phyloP scores from a whole-genome alignment of 1,284 basidiomycete genomes.

The Cystodermella granulosa region DNA sequence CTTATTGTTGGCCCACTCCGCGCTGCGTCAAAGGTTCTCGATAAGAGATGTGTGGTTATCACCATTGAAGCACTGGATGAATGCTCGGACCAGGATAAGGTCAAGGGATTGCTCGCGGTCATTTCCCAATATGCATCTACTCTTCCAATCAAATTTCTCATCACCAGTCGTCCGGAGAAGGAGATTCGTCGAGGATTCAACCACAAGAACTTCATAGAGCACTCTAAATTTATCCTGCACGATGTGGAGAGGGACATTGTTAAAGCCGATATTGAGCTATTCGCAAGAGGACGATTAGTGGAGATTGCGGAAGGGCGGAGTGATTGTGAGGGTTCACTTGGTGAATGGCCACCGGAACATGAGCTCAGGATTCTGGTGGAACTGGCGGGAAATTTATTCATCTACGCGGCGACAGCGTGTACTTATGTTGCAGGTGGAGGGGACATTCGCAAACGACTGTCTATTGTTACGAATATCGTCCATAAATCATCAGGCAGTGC shows the following conservation, averaged over 20 bases:
- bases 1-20: constrained; percentile 7
- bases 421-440: constrained; percentile 9
- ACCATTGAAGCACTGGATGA: constrained; percentile 25
- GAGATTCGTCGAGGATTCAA: too few relatives aligned
- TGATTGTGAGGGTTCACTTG: constrained; percentile 1
- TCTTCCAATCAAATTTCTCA: constrained; percentile 19
- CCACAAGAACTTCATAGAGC: constrained; percentile 14
- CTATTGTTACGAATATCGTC: too few relatives aligned
- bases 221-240: constrained; percentile 12
- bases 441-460: too few relatives aligned
- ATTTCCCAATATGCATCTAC: constrained; percentile 7
- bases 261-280: constrained; percentile 15
- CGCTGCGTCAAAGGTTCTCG: background rate
- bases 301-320: too few relatives aligned
- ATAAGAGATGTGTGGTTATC: constrained; percentile 11
- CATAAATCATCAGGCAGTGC: too few relatives aligned
- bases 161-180: too few relatives aligned
- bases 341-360: constrained; percentile 5
- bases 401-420: constrained; percentile 18
- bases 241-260: constrained; percentile 15
- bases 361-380: constrained; percentile 9
- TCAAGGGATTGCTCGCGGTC: too few relatives aligned
- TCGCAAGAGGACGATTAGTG: too few relatives aligned
- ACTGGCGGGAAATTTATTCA: constrained; percentile 15
- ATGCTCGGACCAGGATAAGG: constrained; percentile 10